Base-by-base conservation (phyloP, 805 yeast genomes). In the Candida patagonica region DNA sequence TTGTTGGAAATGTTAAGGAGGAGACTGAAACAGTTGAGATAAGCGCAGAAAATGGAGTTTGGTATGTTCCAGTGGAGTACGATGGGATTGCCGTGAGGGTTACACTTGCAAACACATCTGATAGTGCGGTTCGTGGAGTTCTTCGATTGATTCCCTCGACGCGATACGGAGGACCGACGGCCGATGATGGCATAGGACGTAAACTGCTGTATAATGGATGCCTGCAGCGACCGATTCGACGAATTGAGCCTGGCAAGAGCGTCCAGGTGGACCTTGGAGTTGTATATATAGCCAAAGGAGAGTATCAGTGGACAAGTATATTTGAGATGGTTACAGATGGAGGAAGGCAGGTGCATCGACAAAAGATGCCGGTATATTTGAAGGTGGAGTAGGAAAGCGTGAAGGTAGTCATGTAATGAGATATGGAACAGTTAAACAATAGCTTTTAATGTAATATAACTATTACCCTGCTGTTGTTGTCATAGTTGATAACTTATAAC, bases 231-330 rank as follows among this genome's bases (percentile, higher is more conserved):
- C 71, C 73, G 19, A 54, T 78, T 5, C 63, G 69, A 0, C 49
- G 59, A 1, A 49, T 79, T 1, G 51, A 50, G 1, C 68, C 80
- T 0, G 71, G 73, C 1, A 68, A 61, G 20, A 51, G 63, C 0
- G 38, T 62, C 3, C 62, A 56, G 1, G 61, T 75, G 23, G 66
- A 66, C 19, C 55, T 81, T 29, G 75, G 84, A 6, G 71, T 79
- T 36, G 69, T 79, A 15, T 72, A 85, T 4, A 61, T 88, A 27
- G 88, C 82, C 40, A 68, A 69, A 33, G 97, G 96, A 1, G 79
- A 74, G 35, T 87, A 79, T 54, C 92, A 84, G 55, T 79, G 95
- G 80, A 85, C 88, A 1, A 71, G 73, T 0, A 57, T 76, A 10
- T 65, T 76, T 46, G 82, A 78, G 40, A 73, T 69, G 41, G 41